Evolutionary conservation across 192 early-diverging fungal species (phyloP).

Genomic region (Entomortierella beljakovae): DNA sequence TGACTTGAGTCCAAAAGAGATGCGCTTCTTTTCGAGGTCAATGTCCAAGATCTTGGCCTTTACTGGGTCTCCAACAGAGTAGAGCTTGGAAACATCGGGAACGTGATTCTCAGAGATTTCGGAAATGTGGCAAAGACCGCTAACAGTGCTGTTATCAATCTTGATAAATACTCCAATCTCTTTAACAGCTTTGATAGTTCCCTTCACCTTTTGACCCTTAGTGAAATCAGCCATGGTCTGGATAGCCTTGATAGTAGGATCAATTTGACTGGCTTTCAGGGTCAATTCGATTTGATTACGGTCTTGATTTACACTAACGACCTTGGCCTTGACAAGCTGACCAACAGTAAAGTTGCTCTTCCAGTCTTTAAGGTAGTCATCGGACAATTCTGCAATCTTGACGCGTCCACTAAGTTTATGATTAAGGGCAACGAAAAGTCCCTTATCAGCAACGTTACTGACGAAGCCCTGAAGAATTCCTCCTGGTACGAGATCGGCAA

Average conservation of each 20-base stretch:
- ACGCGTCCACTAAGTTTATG: constrained; percentile 76
- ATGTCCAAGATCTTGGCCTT: constrained; percentile 84
- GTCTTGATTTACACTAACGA: constrained; percentile 68
- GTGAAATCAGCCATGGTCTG: constrained; percentile 70
- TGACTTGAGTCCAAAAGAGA: constrained; percentile 86
- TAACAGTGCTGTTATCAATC: constrained; percentile 78
- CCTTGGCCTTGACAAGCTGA: constrained; percentile 80
- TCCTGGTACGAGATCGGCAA: constrained; percentile 69
- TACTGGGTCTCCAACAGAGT: constrained; percentile 86
- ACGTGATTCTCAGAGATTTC: constrained; percentile 88
- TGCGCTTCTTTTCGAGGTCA: constrained; percentile 71
- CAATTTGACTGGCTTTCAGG: constrained; percentile 66
- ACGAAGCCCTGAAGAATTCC: constrained; percentile 81
- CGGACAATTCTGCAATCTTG: constrained; percentile 87
- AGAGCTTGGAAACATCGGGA: constrained; percentile 77
- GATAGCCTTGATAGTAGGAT: constrained; percentile 79
- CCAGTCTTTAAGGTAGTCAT: constrained; percentile 90
- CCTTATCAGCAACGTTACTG: constrained; percentile 73
- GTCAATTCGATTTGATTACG: constrained; percentile 40
- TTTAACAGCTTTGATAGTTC: constrained; percentile 78
- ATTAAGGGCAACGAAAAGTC: constrained; percentile 80
- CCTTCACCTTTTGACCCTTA: constrained; percentile 82
- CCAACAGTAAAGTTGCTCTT: constrained; percentile 76
- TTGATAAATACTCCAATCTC: constrained; percentile 87
- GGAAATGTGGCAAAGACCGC: constrained; percentile 87